Conservation (phyloP, 2,329 filamentous ascomycete species). For the Massarina eburnea region DNA sequence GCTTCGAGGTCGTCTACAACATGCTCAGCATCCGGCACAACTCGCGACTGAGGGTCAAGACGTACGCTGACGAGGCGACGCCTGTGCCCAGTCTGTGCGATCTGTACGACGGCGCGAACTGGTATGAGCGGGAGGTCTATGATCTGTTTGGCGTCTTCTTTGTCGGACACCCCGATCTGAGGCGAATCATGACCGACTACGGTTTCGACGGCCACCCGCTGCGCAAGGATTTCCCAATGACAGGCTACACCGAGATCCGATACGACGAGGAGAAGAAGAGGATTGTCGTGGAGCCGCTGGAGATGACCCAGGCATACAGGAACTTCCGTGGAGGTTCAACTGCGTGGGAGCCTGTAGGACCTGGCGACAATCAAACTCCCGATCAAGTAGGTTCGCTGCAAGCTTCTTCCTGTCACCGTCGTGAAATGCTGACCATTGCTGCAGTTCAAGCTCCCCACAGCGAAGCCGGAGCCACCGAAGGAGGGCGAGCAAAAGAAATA, state of each 20-base stretch:
- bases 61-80: constrained; percentile 93
- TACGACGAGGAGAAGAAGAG: constrained; percentile 99
- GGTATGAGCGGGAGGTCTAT: constrained; percentile 98
- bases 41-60: constrained; percentile 95
- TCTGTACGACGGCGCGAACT: constrained; percentile 94
- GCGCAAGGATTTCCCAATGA: constrained; percentile 96
- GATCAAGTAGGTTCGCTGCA: constrained; percentile 55
- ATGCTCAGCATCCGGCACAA: constrained; percentile 94
- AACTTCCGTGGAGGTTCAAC: constrained; percentile 87
- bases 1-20: constrained; percentile 98
- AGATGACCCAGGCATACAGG: constrained; percentile 96
- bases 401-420: background rate
- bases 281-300: constrained; percentile 95
- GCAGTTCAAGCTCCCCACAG: constrained; percentile 88
- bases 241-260: constrained; percentile 95
- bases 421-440: constrained; percentile 3
- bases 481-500: constrained; percentile 93
- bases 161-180: constrained; percentile 87
- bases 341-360: constrained; percentile 68
- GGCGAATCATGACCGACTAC: constrained; percentile 99
- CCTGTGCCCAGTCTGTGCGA: constrained; percentile 85
- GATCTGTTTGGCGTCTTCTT: constrained; percentile 98
- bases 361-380: constrained; percentile 76
- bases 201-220: constrained; percentile 97
- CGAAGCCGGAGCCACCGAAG: constrained; percentile 86